These are phyloP conservation scores for Neofusicoccum ribis DNA, from an alignment of 2,329 filamentous ascomycete genomes.

Conservation along the genomic window DNA sequence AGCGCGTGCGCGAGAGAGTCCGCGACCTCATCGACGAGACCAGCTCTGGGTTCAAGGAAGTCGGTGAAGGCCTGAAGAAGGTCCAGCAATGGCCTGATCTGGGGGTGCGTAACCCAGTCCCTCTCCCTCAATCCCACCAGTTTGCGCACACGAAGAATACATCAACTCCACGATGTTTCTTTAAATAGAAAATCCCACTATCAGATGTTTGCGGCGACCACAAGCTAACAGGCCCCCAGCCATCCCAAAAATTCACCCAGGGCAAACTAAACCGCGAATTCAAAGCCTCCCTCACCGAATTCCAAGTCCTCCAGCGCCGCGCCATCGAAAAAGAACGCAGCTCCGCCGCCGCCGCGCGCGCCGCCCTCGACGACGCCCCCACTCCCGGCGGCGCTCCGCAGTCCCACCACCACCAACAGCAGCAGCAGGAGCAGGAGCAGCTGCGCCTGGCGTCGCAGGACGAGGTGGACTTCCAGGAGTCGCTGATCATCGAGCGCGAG, in stretches of 20 bases:
- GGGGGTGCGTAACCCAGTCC: conserved; percentile 66
- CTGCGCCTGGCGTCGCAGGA: conserved; percentile 83
- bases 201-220: background rate
- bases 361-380: conserved; percentile 63
- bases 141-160: background rate
- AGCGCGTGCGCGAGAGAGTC: conserved; percentile 85
- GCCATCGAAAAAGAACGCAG: conserved; percentile 92
- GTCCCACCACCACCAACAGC: conserved; percentile 42
- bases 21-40: conserved; percentile 86
- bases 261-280: conserved; percentile 94
- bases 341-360: conserved; percentile 78
- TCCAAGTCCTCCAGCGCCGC: conserved; percentile 85
- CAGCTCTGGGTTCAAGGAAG: conserved; percentile 81
- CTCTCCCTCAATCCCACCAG: background rate
- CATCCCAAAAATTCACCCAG: conserved; percentile 94
- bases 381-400: conserved; percentile 48
- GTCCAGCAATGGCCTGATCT: conserved; percentile 69
- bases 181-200: conserved; percentile 21
- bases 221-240: conserved; percentile 52
- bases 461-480: conserved; percentile 97
- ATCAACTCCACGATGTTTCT: background rate
- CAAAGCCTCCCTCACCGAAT: conserved; percentile 82
- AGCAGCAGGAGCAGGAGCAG: conserved; percentile 62
- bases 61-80: conserved; percentile 91
- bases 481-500: conserved; percentile 92